Conservation (phyloP, 768 basidiomycete genomes). For the Termitomyces bulborhizus region DNA sequence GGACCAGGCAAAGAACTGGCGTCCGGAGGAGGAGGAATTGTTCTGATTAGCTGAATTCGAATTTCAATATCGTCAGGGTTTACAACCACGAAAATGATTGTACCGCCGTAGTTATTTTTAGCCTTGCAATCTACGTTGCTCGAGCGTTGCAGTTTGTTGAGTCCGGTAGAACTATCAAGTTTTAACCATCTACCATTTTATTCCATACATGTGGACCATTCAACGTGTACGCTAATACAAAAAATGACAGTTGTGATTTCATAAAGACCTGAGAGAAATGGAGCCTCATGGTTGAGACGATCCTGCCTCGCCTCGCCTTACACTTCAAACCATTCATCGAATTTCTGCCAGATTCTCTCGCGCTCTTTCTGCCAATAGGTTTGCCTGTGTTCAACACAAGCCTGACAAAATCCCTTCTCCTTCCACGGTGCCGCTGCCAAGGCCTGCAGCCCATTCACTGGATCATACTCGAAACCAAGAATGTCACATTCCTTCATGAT, state of each 20-base stretch:
- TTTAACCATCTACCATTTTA: background rate
- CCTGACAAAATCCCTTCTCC: slow-evolving; percentile 26
- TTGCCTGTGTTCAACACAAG: slow-evolving; percentile 22
- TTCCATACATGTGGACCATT: background rate
- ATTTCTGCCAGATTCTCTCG: slow-evolving; percentile 23
- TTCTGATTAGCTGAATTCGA: slow-evolving; percentile 29
- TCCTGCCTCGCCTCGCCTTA: background rate
- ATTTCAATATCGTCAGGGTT: background rate
- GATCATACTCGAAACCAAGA: slow-evolving; percentile 25
- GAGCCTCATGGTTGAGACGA: no score
- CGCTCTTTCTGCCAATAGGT: slow-evolving; percentile 22
- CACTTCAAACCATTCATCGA: slow-evolving; percentile 4
- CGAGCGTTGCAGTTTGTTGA: background rate
- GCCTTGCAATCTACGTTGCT: background rate
- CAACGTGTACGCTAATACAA: background rate
- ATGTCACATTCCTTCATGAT: slow-evolving; percentile 17
- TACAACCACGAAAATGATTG: background rate
- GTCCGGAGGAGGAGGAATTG: slow-evolving; percentile 72
- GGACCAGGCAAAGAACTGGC: slow-evolving; percentile 93
- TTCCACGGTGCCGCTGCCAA: slow-evolving; percentile 21
- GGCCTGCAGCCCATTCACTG: slow-evolving; percentile 26
- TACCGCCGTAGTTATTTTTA: background rate
- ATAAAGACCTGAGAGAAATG: no score
- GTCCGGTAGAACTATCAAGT: background rate
- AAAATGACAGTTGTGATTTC: no score